Evolutionary conservation across 129 eudicot genomes (phyloP), one percentile per base, ranked within the genome.

Genomic region (Chrysanthemum lavandulifolium): DNA sequence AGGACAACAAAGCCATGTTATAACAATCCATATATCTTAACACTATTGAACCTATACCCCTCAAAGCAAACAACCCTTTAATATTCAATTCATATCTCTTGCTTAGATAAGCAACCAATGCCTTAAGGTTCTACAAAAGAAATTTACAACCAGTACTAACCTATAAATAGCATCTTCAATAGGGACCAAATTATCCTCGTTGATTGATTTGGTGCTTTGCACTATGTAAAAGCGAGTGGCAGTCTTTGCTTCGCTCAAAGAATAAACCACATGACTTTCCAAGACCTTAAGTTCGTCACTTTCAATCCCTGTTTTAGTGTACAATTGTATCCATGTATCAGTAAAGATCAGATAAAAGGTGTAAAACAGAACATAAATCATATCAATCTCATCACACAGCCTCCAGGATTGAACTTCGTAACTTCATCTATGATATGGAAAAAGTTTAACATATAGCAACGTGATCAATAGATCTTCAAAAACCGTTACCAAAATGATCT

Each of bases 171-270:
- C 85, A 75, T 82, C 89, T 73, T 76, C 81, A 54, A 89, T 71
- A 43, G 88, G 86, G 73, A 86, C 78, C 68, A 75, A 62, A 56
- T 62, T 51, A n/a, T 72, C 82, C 60, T 77, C 79, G 14, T 49
- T 63, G 74, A 68, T 76, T 33, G 83, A 23, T 69, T 74, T 73
- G 19, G 74, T 75, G 76, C 82, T 80, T 65, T 84, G 89, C 67
- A 86, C 73, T 54, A 86, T 80, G 56, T 80, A 84, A 68, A 89
- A 86, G 64, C 77, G 78, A 78, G 91, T 81, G 40, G 96, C 80
- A 49, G 88, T 80, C 76, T 82, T 86, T 71, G 81, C 83, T 79
- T 76, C 78, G 80, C 86, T 82, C 67, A 82, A 69, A 2, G 90
- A 82, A 80, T 84, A 89, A 43, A 73, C 88, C 19, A 78, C 65